Evolutionary conservation across 2,329 filamentous ascomycete species (phyloP).

Genomic region (Elsinoe ampelina): DNA sequence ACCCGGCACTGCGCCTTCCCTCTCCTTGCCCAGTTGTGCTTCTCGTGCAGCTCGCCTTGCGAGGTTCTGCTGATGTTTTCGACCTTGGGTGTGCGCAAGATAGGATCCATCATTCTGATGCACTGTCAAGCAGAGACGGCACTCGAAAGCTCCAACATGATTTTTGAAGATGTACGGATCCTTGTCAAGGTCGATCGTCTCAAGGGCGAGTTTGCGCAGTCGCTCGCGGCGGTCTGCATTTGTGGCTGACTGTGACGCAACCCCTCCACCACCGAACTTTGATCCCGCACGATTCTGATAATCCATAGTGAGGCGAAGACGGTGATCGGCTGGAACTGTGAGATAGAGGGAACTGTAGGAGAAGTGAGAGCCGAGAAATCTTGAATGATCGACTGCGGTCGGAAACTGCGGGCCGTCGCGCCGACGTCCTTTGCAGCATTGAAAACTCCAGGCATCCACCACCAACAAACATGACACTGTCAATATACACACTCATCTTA

Average conservation of each 20-base stretch:
- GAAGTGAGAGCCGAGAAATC: not conserved
- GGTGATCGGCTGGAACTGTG: not conserved
- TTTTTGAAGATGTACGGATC: slow-evolving; percentile 99
- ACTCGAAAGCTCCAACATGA: slow-evolving; percentile 96
- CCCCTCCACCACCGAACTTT: slow-evolving; percentile 95
- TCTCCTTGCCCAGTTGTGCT: slow-evolving; percentile 73
- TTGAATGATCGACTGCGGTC: not conserved
- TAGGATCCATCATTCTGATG: slow-evolving; percentile 99
- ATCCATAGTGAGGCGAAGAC: slow-evolving; percentile 33
- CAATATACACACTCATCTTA: not conserved
- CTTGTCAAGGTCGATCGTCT: slow-evolving; percentile 98
- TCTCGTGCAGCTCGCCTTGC: slow-evolving; percentile 92
- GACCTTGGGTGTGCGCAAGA: slow-evolving; percentile 94
- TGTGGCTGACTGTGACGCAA: slow-evolving; percentile 84
- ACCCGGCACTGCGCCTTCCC: slow-evolving; percentile 51
- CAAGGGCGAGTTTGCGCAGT: slow-evolving; percentile 92
- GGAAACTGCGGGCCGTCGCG: not conserved
- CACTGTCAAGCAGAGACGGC: slow-evolving; percentile 89
- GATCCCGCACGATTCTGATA: slow-evolving; percentile 85
- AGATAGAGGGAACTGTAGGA: not conserved
- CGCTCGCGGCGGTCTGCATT: slow-evolving; percentile 97
- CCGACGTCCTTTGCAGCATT: not conserved
- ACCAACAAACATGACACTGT: not conserved
- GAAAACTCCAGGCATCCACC: not conserved
- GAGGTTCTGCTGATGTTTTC: slow-evolving; percentile 98